phyloP scores from a whole-genome alignment of 345 rosid species.

The Syzygium jambos region DNA sequence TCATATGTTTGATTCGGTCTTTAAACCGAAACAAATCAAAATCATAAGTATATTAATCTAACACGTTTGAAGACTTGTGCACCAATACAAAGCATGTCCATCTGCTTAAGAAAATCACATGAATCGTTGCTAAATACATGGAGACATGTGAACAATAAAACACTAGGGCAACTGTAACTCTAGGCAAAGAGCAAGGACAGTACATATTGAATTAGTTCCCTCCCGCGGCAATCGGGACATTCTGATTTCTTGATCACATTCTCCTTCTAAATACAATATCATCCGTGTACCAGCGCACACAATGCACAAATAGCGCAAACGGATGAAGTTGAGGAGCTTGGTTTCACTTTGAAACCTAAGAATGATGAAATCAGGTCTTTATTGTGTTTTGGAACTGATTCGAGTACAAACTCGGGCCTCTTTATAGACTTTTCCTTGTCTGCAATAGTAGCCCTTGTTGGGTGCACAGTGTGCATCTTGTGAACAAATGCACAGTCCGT shows the following conservation, averaged over 20 bases:
- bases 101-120: background rate
- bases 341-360: background rate
- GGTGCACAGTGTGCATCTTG: conserved; percentile 75
- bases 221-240: background rate
- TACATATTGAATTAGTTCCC: background rate
- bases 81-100: background rate
- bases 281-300: background rate
- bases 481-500: conserved; percentile 67
- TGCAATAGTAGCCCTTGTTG: conserved; percentile 47
- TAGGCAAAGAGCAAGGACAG: background rate
- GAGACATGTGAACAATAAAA: background rate
- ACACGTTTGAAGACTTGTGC: background rate
- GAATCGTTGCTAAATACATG: background rate
- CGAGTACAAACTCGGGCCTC: conserved; percentile 55
- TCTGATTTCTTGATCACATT: background rate
- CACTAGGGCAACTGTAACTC: background rate
- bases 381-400: background rate
- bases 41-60: background rate
- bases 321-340: background rate
- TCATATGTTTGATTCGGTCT: background rate
- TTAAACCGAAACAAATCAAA: background rate
- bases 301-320: background rate
- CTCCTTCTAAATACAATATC: background rate
- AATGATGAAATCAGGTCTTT: background rate
- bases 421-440: conserved; percentile 44